Conservation (phyloP, 352 stramenopile species). For the Phytophthora constricta region DNA sequence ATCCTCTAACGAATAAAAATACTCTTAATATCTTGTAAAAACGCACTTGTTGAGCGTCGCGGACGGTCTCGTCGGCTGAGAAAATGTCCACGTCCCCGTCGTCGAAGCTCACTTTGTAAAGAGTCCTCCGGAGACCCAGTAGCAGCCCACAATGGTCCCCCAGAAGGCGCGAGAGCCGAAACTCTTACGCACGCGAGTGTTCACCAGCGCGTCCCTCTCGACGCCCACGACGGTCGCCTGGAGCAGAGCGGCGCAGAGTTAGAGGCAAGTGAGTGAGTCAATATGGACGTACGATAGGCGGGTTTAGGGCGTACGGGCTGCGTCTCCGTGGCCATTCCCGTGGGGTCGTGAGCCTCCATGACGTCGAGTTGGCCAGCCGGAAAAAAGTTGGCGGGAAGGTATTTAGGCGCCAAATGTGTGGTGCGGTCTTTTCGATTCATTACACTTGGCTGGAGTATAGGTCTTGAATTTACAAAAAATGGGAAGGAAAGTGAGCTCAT, state of each 20-base stretch:
- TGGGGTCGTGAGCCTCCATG: too few relatives aligned
- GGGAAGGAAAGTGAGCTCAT: too few relatives aligned
- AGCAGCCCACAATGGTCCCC: constrained; percentile 64
- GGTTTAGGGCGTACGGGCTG: neutral
- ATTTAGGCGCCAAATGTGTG: neutral
- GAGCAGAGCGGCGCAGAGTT: neutral
- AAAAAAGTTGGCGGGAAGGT: neutral
- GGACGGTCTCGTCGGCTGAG: constrained; percentile 52
- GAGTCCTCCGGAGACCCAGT: constrained; percentile 49
- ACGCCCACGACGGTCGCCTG: constrained; percentile 30
- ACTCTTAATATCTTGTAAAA: too few relatives aligned
- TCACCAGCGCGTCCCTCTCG: constrained; percentile 33
- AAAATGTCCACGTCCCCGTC: constrained; percentile 85
- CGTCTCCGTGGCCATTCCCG: neutral
- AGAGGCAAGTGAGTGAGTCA: too few relatives aligned
- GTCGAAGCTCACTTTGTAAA: constrained; percentile 89
- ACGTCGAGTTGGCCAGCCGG: constrained; percentile 1
- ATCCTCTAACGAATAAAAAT: too few relatives aligned
- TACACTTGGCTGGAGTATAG: neutral
- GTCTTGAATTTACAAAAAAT: too few relatives aligned
- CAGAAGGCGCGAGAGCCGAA: constrained; percentile 76
- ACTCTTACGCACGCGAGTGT: constrained; percentile 67
- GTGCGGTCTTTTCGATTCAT: neutral
- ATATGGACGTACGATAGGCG: neutral
- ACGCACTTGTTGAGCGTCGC: constrained; percentile 47